phyloP scores from a whole-genome alignment of 768 basidiomycete genomes.

The Phylloporus sp. region DNA sequence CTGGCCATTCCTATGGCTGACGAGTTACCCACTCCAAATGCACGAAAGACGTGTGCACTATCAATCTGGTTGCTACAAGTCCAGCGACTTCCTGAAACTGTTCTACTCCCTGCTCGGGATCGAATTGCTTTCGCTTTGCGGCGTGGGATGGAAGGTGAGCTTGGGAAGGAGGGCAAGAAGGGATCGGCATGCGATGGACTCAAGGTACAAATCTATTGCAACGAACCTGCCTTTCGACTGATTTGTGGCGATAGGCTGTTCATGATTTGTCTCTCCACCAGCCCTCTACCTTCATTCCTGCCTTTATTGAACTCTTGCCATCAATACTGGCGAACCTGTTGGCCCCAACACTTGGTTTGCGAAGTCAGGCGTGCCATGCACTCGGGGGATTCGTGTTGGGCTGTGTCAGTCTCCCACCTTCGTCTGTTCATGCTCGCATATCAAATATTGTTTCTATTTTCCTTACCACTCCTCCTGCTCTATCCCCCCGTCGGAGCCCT shows the following conservation, averaged over 20 bases:
- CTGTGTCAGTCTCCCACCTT: slow-evolving; percentile 44
- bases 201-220: slow-evolving; percentile 45
- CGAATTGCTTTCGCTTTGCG: slow-evolving; percentile 68
- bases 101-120: slow-evolving; percentile 60
- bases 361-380: slow-evolving; percentile 72
- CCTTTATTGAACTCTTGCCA: slow-evolving; percentile 57
- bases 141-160: slow-evolving; percentile 77
- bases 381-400: slow-evolving; percentile 65
- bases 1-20: slow-evolving; percentile 70
- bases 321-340: slow-evolving; percentile 62
- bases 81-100: slow-evolving; percentile 60
- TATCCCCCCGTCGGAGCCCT: slow-evolving; percentile 38
- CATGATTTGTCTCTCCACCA: slow-evolving; percentile 64
- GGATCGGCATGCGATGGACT: slow-evolving; percentile 76
- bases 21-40: slow-evolving; percentile 73
- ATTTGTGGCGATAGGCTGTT: slow-evolving; percentile 52
- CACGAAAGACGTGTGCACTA: slow-evolving; percentile 81
- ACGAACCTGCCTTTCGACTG: slow-evolving; percentile 6
- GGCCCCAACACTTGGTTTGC: slow-evolving; percentile 59
- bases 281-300: slow-evolving; percentile 64
- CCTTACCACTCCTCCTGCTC: slow-evolving; percentile 39
- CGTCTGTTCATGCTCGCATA: slow-evolving; percentile 49
- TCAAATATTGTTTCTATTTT: slow-evolving; percentile 46
- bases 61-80: slow-evolving; percentile 71
- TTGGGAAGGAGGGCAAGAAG: slow-evolving; percentile 88